Evolutionary conservation across 495 filamentous ascomycete species (phyloP).

Genomic region (Neurospora sp.): DNA sequence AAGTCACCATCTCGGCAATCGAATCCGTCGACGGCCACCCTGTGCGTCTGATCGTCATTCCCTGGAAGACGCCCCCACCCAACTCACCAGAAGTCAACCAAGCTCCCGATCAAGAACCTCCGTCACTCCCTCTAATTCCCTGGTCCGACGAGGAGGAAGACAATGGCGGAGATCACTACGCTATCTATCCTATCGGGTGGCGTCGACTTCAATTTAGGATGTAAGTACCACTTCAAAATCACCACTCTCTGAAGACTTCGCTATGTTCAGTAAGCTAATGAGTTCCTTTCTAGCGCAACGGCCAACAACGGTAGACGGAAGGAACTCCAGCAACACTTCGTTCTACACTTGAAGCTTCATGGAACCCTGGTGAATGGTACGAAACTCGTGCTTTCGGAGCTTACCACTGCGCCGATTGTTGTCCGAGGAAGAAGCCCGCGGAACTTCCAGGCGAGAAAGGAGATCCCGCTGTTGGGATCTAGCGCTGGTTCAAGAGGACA

Average conservation of each 20-base stretch:
- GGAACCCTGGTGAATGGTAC: constrained; percentile 59
- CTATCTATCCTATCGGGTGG: constrained; percentile 85
- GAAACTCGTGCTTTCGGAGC: constrained; percentile 59
- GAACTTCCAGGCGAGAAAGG: constrained; percentile 70
- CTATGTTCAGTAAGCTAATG: constrained; percentile 10
- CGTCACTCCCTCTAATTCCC: constrained; percentile 62
- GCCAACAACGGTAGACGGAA: constrained; percentile 66
- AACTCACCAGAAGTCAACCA: constrained; percentile 51
- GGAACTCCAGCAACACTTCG: constrained; percentile 76
- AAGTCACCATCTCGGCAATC: constrained; percentile 78
- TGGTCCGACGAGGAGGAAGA: constrained; percentile 63
- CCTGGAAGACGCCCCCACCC: constrained; percentile 85
- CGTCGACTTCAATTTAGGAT: constrained; percentile 84
- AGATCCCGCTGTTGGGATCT: constrained; percentile 62
- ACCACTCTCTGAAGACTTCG: background rate
- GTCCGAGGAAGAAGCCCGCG: constrained; percentile 69
- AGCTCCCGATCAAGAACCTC: constrained; percentile 44
- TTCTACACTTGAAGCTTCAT: constrained; percentile 62
- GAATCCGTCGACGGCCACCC: constrained; percentile 81
- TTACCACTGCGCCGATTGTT: constrained; percentile 64
- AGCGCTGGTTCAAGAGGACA: constrained; percentile 56
- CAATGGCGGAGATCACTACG: constrained; percentile 52
- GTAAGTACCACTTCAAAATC: constrained; percentile 17
- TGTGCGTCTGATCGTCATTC: constrained; percentile 87
- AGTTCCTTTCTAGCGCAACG: constrained; percentile 33